phyloP scores from a whole-genome alignment of 306 rosid genomes.

The Cucurbita pepo region DNA sequence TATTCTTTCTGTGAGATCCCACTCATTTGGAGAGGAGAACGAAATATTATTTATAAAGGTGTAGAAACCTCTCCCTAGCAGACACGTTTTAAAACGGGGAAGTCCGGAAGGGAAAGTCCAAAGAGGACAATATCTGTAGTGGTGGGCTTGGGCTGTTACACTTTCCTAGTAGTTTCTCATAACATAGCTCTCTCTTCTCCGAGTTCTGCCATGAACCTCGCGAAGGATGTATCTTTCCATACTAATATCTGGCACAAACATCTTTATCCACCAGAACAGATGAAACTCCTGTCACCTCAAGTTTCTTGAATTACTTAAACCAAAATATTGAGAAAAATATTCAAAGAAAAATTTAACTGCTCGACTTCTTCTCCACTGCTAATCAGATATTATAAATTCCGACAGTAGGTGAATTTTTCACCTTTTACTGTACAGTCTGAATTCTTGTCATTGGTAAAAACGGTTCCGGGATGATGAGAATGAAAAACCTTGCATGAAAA shows the following conservation, averaged over 20 bases:
- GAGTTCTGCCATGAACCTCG: neutral
- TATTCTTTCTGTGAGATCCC: no score
- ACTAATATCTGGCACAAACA: neutral
- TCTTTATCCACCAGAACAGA: neutral
- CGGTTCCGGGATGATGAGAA: neutral
- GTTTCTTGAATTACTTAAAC: neutral
- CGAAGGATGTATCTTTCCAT: neutral
- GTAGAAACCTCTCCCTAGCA: no score
- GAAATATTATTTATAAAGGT: no score
- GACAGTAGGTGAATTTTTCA: neutral
- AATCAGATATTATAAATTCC: neutral
- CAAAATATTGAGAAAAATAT: neutral
- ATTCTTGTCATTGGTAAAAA: neutral
- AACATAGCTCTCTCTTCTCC: neutral
- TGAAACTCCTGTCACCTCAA: neutral
- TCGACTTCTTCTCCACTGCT: neutral
- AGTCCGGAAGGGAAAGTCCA: no score
- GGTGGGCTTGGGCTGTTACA: no score
- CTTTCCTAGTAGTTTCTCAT: neutral
- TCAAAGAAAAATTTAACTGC: neutral
- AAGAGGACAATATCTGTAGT: no score
- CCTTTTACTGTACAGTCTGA: neutral
- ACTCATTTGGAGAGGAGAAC: no score
- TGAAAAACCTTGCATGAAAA: neutral
- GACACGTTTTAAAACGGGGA: no score